Conservation (phyloP, 306 rosid genomes). For the Herpetospermum pedunculosum region DNA sequence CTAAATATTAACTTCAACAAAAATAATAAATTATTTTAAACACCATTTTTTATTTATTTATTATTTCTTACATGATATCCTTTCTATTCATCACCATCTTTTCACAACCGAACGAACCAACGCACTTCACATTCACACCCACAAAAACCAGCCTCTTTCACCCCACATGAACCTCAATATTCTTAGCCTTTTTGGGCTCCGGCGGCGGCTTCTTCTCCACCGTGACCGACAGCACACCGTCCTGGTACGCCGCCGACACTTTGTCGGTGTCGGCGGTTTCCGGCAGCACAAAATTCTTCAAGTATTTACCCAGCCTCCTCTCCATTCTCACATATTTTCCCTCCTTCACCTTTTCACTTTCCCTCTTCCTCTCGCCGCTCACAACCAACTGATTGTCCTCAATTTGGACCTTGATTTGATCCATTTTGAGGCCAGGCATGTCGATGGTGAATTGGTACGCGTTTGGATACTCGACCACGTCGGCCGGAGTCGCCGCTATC, state of each 20-base stretch:
- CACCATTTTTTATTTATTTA: no score
- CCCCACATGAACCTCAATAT: conserved; percentile 15
- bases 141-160: background rate
- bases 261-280: conserved; percentile 27
- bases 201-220: conserved; percentile 30
- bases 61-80: no score
- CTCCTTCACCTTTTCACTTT: conserved; percentile 17
- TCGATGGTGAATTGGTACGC: conserved; percentile 20
- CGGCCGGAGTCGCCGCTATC: conserved; percentile 23
- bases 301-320: conserved; percentile 38
- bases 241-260: conserved; percentile 23
- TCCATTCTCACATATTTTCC: conserved; percentile 37
- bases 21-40: no score
- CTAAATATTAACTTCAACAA: no score
- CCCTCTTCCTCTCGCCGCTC: conserved; percentile 38
- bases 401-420: background rate
- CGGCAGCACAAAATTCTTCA: conserved; percentile 35
- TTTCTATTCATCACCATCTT: no score
- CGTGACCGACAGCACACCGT: conserved; percentile 29
- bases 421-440: conserved; percentile 19
- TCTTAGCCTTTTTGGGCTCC: conserved; percentile 30
- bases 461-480: conserved; percentile 24
- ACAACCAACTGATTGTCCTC: conserved; percentile 16
- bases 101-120: no score
- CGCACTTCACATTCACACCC: no score